phyloP scores from a whole-genome alignment of 768 basidiomycete species.

The Boletus sp. region DNA sequence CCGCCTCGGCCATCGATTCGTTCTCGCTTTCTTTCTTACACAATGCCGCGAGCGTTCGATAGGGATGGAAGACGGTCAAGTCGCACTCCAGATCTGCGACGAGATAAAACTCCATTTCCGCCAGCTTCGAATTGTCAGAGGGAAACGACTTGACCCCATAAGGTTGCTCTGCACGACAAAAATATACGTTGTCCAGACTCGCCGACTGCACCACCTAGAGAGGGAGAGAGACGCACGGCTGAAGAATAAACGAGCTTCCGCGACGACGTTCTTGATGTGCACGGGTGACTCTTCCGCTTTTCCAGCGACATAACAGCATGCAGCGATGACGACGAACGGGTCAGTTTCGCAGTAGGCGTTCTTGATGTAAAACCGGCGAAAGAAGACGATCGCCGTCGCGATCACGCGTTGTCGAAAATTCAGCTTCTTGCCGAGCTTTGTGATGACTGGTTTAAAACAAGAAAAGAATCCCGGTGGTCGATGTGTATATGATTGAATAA shows the following conservation, averaged over 20 bases:
- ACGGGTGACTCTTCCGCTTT: constrained; percentile 96
- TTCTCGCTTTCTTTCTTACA: constrained; percentile 55
- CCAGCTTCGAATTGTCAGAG: constrained; percentile 84
- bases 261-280: constrained; percentile 88
- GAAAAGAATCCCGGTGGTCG: background rate
- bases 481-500: background rate
- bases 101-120: constrained; percentile 99
- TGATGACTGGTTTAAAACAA: constrained; percentile 53
- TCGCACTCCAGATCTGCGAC: constrained; percentile 97
- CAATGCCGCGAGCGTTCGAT: constrained; percentile 79
- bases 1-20: constrained; percentile 50
- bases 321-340: constrained; percentile 86
- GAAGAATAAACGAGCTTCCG: constrained; percentile 78
- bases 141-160: constrained; percentile 80
- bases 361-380: constrained; percentile 95
- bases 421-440: constrained; percentile 82
- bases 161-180: constrained; percentile 46
- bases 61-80: constrained; percentile 90
- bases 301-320: constrained; percentile 93
- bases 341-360: constrained; percentile 96
- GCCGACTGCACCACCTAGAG: background rate
- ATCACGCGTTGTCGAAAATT: constrained; percentile 84
- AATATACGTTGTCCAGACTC: background rate
- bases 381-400: constrained; percentile 93
- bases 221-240: constrained; percentile 45